These are phyloP conservation scores for Stagonosporopsis tanaceti DNA, from an alignment of 2,329 filamentous ascomycete genomes.

Conservation along the genomic window DNA sequence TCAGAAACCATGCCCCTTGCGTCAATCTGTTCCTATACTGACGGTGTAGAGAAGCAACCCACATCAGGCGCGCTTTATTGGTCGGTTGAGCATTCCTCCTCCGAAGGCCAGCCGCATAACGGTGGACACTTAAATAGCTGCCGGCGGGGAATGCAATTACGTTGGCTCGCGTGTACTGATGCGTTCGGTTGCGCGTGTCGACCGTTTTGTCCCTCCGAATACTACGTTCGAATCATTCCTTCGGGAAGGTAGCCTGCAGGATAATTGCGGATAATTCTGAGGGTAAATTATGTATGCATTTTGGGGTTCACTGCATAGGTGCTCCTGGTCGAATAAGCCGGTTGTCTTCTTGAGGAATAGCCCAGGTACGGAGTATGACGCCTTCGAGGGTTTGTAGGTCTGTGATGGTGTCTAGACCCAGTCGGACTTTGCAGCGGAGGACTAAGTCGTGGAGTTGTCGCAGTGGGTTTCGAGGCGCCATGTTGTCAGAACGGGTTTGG, in stretches of 20 bases:
- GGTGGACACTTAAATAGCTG: neutral
- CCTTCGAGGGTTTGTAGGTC: neutral
- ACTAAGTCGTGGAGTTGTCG: neutral
- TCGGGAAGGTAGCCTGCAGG: neutral
- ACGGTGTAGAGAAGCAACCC: too few relatives aligned
- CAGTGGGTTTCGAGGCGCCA: neutral
- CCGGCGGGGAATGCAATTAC: neutral
- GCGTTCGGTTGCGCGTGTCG: neutral
- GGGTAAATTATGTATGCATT: neutral
- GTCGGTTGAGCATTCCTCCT: neutral
- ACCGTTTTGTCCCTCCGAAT: neutral
- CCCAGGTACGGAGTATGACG: neutral
- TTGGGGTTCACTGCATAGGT: neutral
- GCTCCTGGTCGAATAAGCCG: neutral
- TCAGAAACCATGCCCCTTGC: too few relatives aligned
- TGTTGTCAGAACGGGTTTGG: neutral
- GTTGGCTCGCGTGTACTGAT: neutral
- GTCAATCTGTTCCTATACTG: too few relatives aligned
- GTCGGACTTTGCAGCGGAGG: neutral
- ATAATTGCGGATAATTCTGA: neutral
- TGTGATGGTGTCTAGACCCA: neutral
- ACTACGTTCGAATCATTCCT: neutral
- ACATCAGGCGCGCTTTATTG: too few relatives aligned
- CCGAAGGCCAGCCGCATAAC: neutral
- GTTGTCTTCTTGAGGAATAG: neutral